Percentiles rank a stretch among this genome's conserved stretches.
Conservation (phyloP, 2,329 filamentous ascomycete species). For the Colletotrichum sp. region DNA sequence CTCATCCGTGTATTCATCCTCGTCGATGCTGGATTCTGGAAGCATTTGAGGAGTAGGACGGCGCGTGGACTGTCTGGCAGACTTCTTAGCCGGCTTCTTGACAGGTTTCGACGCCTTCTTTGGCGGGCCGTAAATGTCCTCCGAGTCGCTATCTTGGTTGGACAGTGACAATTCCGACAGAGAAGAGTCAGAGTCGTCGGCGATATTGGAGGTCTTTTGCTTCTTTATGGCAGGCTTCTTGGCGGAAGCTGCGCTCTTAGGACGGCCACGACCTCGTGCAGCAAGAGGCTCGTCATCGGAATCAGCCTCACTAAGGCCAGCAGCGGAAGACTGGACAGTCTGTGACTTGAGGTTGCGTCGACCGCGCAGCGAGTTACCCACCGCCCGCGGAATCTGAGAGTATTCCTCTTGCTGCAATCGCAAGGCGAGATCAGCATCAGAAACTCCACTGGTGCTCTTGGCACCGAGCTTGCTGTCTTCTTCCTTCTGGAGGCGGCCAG, state of each 20-base stretch:
- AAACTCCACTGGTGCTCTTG: neutral
- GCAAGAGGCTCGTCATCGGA: neutral
- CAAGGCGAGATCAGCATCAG: constrained; percentile 37
- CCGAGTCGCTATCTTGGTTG: neutral
- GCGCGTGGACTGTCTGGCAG: neutral
- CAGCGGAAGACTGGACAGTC: neutral
- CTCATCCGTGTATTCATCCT: neutral
- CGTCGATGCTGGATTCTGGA: neutral
- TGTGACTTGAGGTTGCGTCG: neutral
- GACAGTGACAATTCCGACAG: neutral
- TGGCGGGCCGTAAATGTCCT: neutral
- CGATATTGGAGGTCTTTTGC: constrained; percentile 5
- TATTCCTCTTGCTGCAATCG: constrained; percentile 40
- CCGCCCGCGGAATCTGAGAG: neutral
- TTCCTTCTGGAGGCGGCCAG: constrained; percentile 38
- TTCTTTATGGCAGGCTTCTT: constrained; percentile 11
- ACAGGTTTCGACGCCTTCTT: neutral
- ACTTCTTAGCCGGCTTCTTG: neutral
- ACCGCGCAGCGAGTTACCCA: neutral
- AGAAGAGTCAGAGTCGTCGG: constrained; percentile 23
- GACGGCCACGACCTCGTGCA: constrained; percentile 23
- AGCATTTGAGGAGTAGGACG: neutral
- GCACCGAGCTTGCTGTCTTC: constrained; percentile 27
- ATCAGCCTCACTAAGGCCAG: constrained; percentile 5
- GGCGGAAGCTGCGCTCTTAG: constrained; percentile 34